phyloP scores from a whole-genome alignment of 352 stramenopile species.

The Phytophthora multivora region DNA sequence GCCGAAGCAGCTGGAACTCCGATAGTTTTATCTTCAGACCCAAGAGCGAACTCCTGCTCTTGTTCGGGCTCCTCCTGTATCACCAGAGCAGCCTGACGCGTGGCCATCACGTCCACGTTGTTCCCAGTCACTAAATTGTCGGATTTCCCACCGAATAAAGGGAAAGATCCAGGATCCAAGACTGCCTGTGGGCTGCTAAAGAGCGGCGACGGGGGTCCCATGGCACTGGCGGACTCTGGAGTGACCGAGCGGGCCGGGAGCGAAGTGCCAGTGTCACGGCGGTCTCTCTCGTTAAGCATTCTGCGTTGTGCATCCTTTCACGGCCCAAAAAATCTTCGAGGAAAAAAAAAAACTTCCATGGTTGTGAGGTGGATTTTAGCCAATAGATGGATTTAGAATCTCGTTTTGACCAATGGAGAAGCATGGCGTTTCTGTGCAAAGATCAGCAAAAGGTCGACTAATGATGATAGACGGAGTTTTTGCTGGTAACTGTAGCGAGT shows the following conservation, averaged over 20 bases:
- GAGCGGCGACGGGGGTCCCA: slow-evolving; percentile 4
- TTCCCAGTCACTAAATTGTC: neutral
- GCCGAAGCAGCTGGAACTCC: too few species aligned
- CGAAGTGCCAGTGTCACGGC: neutral
- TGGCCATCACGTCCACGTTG: slow-evolving; percentile 16
- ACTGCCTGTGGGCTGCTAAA: slow-evolving; percentile 3
- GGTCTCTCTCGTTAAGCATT: slow-evolving; percentile 33
- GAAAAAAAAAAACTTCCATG: slow-evolving; percentile 35
- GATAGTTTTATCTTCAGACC: neutral
- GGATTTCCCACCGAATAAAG: slow-evolving; percentile 15
- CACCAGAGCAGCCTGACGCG: slow-evolving; percentile 27
- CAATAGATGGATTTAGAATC: slow-evolving; percentile 1
- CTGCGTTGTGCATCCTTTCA: slow-evolving; percentile 51
- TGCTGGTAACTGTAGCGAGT: slow-evolving; percentile 8
- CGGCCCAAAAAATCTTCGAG: slow-evolving; percentile 34
- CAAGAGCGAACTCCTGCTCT: slow-evolving; percentile 14
- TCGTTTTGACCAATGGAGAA: slow-evolving; percentile 8
- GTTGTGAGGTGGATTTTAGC: slow-evolving; percentile 11
- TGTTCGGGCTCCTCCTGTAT: slow-evolving; percentile 28
- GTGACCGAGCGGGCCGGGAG: neutral
- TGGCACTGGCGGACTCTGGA: neutral
- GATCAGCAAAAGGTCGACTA: slow-evolving; percentile 11
- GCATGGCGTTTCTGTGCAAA: neutral
- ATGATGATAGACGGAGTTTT: neutral
- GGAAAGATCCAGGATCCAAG: slow-evolving; percentile 3